Base-by-base conservation (phyloP, 169 alveolate species). In the Plasmodium berghei region DNA sequence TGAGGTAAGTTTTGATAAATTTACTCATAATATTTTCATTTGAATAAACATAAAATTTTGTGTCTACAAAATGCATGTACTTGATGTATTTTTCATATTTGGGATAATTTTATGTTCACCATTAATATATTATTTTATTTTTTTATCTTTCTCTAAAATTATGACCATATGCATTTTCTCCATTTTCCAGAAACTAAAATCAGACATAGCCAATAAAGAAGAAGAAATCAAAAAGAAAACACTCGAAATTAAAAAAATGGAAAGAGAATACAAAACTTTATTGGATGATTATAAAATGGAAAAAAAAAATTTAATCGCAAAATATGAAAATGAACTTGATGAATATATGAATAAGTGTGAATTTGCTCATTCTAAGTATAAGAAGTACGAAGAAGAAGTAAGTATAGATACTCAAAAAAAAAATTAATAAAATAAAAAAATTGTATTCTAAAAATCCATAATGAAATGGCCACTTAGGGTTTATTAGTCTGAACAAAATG, bases 271-370 rank as follows among this genome's bases (percentile, higher is more conserved):
- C 28, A 83, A 83, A 55, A 83, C 67, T 14, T 48, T 83, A 20
- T 48, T 83, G 28, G 90, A 83, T 1, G 90, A 83, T 67, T 83
- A 83, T 54, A 83, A 83, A 56, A 67, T n/a, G 48, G 90, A 83
- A 67, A 83, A 83, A 42, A 83, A 66, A 46, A 83, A 48, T 62
- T 20, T 83, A 55, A 67, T 83, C 40, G 54, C 90, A 45, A 83
- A 83, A 46, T 83, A 83, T 48, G 90, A 83, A 66, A 83, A 83
- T 20, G 90, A 83, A 49, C 52, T 83, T 20, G 90, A 83, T 46
- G 52, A 45, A 24, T 83, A 83, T 22, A 69, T 83, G 66, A 40
- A 63, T 14, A 83, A 83, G 74, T 83, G 83, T 42, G 90, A 83
- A 56, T 83, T 67, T 45, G 48, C 90, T 1, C 90, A 80, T 28